Base-by-base conservation (phyloP, 140 eudicot species). In the Ambrosia hybrid region DNA sequence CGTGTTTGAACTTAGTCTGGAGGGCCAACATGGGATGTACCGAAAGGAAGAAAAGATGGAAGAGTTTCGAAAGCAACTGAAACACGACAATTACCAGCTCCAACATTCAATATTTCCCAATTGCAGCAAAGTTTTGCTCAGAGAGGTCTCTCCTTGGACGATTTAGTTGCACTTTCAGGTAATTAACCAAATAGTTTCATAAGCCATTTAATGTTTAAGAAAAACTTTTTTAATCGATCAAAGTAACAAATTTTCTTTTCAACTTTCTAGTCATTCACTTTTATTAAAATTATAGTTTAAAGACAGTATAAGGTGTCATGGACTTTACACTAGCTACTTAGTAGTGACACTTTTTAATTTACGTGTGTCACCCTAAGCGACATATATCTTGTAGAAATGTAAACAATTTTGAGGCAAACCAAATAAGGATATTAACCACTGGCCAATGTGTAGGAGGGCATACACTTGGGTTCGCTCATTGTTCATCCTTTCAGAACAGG, bases 141-240 rank as follows among this genome's bases (percentile, higher is more conserved):
- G 10, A 81, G 89, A 75, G 89, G 89, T 39, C 89, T 85, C 21
- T 71, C 80, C 51, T 58, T 63, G 34, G 73, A 79, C 1, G 89
- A 85, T 67, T 74, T 85, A 57, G 89, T 85, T 17, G 89, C 89
- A 12, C 89, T 85, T 51, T 85, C 89, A 55, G 89, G 89, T 85
- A 71, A 5, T 43, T 33, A 10, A 59, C 21, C 37, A 65, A 8
- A 21, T 21, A 21, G 30, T 21, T 21, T 21, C 30, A 21, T 21
- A 21, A 21, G 30, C 30, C 30, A 21, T 21, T 21, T 21, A 21
- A 0, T 21, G 46, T 41, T 41, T 41, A 5, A 5, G 45, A 41
- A 41, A 9, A 9, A 41, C 9, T 0, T 41, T 41, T 41, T 41
- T 33, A 10, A 59, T 16, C 37, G 53, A 13, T 16, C 37, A 65